Conservation (phyloP, 2,329 filamentous ascomycete genomes). For the Paraphoma chrysanthemicola region DNA sequence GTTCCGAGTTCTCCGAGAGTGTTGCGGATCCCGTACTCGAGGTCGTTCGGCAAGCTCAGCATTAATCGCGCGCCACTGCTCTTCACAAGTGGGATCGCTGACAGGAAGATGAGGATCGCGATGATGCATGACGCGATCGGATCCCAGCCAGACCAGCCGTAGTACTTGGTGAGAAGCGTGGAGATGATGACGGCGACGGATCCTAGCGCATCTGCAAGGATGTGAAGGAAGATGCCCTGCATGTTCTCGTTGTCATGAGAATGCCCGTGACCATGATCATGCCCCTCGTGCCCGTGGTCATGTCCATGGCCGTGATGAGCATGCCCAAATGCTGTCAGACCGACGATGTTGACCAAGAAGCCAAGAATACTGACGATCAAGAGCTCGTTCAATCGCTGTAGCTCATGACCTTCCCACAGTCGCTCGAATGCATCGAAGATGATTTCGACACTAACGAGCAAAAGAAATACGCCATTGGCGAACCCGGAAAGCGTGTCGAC, state of each 20-base stretch:
- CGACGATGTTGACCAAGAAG: constrained; percentile 87
- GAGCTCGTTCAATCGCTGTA: constrained; percentile 84
- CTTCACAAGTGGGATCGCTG: constrained; percentile 84
- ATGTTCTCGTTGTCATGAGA: constrained; percentile 95
- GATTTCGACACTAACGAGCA: constrained; percentile 96
- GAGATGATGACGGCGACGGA: constrained; percentile 94
- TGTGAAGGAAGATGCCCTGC: constrained; percentile 95
- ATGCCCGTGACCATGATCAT: constrained; percentile 51
- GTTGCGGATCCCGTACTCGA: constrained; percentile 88
- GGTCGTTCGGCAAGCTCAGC: constrained; percentile 81
- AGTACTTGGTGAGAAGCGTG: constrained; percentile 84
- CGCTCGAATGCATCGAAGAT: constrained; percentile 92
- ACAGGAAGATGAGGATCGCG: constrained; percentile 90
- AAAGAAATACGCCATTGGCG: constrained; percentile 92
- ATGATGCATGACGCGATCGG: constrained; percentile 94
- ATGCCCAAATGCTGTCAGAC: constrained; percentile 81
- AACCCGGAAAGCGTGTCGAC: constrained; percentile 96
- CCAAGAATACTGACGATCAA: constrained; percentile 88
- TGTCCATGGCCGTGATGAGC: constrained; percentile 64
- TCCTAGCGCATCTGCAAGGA: constrained; percentile 91
- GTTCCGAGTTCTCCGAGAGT: constrained; percentile 82
- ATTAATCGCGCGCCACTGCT: constrained; percentile 84
- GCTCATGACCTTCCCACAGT: constrained; percentile 81
- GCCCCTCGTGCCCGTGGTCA: constrained; percentile 44
- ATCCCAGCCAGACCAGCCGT: constrained; percentile 93